phyloP scores from a whole-genome alignment of 495 filamentous ascomycete species.

The Tuber microsphaerosporum region DNA sequence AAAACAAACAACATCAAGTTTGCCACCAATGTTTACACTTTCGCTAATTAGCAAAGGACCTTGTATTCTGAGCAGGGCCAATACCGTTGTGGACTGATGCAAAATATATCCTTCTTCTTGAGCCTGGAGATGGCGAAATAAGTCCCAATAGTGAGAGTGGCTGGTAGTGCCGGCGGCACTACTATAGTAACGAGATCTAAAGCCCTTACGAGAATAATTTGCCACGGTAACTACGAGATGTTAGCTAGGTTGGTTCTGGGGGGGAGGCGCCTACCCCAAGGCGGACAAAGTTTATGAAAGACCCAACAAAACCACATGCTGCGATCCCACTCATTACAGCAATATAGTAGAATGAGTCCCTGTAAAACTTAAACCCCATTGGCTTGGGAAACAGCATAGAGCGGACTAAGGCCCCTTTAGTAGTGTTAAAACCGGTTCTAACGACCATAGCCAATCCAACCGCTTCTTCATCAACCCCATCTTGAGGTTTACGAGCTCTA shows the following conservation, averaged over 20 bases:
- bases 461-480: slow-evolving; percentile 76
- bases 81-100: slow-evolving; percentile 85
- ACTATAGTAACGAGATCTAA: slow-evolving; percentile 97
- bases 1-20: slow-evolving; percentile 92
- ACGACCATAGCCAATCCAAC: slow-evolving; percentile 87
- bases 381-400: slow-evolving; percentile 99
- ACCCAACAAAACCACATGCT: slow-evolving; percentile 75
- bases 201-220: slow-evolving; percentile 81
- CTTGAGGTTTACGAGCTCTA: slow-evolving; percentile 77
- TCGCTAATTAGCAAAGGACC: not conserved
- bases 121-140: slow-evolving; percentile 87
- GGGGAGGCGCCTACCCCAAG: slow-evolving; percentile 52
- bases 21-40: slow-evolving; percentile 89
- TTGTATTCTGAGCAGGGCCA: slow-evolving; percentile 11
- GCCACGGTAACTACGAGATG: slow-evolving; percentile 59
- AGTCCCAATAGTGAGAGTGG: slow-evolving; percentile 90
- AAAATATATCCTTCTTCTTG: slow-evolving; percentile 84
- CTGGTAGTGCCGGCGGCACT: slow-evolving; percentile 92
- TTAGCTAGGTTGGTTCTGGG: slow-evolving; percentile 32
- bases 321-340: slow-evolving; percentile 94
- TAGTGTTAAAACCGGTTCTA: slow-evolving; percentile 92
- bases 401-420: slow-evolving; percentile 89
- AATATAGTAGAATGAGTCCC: slow-evolving; percentile 96
- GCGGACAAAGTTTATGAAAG: slow-evolving; percentile 85
- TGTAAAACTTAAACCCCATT: slow-evolving; percentile 95